These are phyloP conservation scores for Aegilops longissima DNA, from an alignment of 176 grass and related monocot species.

Conservation along the genomic window DNA sequence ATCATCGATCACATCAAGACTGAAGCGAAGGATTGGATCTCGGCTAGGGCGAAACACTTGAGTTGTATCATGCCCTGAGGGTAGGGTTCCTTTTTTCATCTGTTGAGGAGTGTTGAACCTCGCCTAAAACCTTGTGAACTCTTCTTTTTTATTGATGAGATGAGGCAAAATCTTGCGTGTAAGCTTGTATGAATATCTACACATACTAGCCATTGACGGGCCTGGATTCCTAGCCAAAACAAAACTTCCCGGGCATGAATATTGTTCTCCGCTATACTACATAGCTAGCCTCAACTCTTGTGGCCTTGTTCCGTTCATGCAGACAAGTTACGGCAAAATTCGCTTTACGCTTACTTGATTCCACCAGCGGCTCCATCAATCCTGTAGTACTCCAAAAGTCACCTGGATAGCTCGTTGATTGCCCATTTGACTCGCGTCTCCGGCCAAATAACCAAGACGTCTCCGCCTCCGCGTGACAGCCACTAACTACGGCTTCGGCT, in stretches of 20 bases:
- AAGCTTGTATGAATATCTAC: neutral
- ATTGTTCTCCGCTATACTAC: too few species aligned
- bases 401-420: neutral
- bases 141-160: too few species aligned
- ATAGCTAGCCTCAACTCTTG: neutral
- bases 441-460: too few species aligned
- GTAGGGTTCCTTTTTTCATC: too few species aligned
- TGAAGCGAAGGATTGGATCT: too few species aligned
- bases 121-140: too few species aligned
- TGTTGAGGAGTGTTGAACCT: too few species aligned
- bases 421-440: constrained; percentile 17
- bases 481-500: neutral
- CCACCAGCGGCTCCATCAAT: neutral
- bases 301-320: too few species aligned
- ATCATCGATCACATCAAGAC: too few species aligned
- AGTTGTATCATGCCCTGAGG: too few species aligned
- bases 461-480: constrained; percentile 15
- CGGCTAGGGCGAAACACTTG: too few species aligned
- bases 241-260: neutral
- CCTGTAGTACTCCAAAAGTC: neutral
- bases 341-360: constrained; percentile 34
- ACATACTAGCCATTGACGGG: neutral
- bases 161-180: neutral
- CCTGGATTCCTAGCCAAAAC: neutral
- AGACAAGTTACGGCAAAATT: constrained; percentile 1